Conservation (phyloP, 805 yeast species). For the Nakazawaea pomicola region DNA sequence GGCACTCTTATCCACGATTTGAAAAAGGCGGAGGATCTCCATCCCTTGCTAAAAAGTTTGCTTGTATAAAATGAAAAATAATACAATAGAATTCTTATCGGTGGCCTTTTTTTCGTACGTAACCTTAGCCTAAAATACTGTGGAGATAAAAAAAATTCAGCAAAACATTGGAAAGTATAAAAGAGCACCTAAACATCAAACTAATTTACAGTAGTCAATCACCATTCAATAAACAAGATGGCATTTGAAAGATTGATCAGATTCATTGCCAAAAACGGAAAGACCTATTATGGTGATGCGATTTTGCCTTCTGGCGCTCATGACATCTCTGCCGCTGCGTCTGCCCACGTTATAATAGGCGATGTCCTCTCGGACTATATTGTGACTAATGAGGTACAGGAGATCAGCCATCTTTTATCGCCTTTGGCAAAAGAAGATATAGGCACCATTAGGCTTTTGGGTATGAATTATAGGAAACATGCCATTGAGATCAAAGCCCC, state of each 20-base stretch:
- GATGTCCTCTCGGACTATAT: slow-evolving; percentile 34
- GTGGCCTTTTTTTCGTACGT: no score
- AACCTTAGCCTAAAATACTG: no score
- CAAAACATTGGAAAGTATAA: no score
- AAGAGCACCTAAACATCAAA: no score
- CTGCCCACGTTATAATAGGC: slow-evolving; percentile 42
- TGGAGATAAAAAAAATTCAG: no score
- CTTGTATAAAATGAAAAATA: no score
- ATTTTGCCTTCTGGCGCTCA: slow-evolving; percentile 27
- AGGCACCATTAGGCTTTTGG: slow-evolving; percentile 40
- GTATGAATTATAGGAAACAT: slow-evolving; percentile 45
- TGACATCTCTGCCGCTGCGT: slow-evolving; percentile 33
- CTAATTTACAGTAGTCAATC: background rate
- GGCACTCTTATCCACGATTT: background rate
- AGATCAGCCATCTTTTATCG: slow-evolving; percentile 30
- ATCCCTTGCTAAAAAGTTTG: background rate
- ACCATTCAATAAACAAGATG: no score
- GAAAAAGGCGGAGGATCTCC: background rate
- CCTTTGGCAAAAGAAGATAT: slow-evolving; percentile 35
- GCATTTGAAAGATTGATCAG: slow-evolving; percentile 30
- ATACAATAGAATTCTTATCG: no score
- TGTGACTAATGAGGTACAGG: slow-evolving; percentile 31
- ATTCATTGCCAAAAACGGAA: slow-evolving; percentile 40
- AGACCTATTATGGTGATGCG: slow-evolving; percentile 43
- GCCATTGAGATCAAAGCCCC: slow-evolving; percentile 34